Evolutionary conservation across 805 yeast genomes (phyloP), one percentile per base, ranked within the genome.

Genomic region (Wickerhamiella lipophila): DNA sequence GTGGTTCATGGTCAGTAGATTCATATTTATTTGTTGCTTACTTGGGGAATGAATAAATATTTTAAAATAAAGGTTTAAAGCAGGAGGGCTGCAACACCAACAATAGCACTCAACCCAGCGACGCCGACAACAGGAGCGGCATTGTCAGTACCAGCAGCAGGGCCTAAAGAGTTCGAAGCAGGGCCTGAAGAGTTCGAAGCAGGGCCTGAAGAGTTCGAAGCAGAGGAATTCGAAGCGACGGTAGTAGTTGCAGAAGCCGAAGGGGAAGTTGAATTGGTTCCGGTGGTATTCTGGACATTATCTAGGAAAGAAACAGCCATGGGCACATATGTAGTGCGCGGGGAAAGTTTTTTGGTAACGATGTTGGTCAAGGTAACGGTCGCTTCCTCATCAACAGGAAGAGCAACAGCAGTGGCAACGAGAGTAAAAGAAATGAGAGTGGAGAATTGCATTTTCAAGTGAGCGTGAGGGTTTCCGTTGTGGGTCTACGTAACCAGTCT

Each of bases 391-490:
- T n/a, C 38, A 18, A 16, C 26, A 27, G 48, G 42, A 16, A 21
- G 8, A 16, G 42, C 48, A 36, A n/a, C 8, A 34, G 42, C 42
- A 45, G 25, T 3, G 16, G 27, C 13, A 25, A 23, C 42, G 29
- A 45, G 32, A 6, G 38, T 16, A 15, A 32, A 15, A 23, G 39
- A 27, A 36, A 34, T 18, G 36, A 45, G 16, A 19, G 48, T 35
- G 21, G 48, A 45, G 21, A 45, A 35, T 27, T 45, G 42, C 48
- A 45, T 45, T 11, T 29, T 27, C n/a, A 13, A 44, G 34, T 23
- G 47, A 34, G 34, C 23, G 40, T 32, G 32, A n/a, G 13, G 22
- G 44, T 9, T 23, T 26, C 27, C 9, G 6, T 3, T n/a, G 34
- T 11, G 15, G 30, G 21, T 6, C 30, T 12, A 7, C 5, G 3